These are phyloP conservation scores for Monosporascus sp. DNA, from an alignment of 2,329 filamentous ascomycete species.

Conservation along the genomic window DNA sequence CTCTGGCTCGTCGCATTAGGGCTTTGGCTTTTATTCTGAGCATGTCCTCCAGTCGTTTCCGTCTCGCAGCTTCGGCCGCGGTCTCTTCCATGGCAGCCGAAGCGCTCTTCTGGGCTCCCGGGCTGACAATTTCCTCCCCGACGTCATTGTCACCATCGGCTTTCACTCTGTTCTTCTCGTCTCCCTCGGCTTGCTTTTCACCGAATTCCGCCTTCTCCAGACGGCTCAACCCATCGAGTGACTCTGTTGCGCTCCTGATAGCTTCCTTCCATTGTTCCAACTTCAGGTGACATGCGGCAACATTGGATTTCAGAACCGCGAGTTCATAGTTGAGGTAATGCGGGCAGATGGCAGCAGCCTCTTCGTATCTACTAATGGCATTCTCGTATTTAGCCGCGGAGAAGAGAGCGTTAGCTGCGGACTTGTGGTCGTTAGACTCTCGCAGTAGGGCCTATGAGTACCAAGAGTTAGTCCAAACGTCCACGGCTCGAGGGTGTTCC, in stretches of 20 bases:
- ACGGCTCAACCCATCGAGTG: conserved; percentile 67
- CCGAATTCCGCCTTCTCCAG: conserved; percentile 37
- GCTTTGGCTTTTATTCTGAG: conserved; percentile 76
- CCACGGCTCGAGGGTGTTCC: background rate
- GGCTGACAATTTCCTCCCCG: conserved; percentile 56
- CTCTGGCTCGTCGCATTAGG: conserved; percentile 72
- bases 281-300: conserved; percentile 84
- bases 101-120: conserved; percentile 48
- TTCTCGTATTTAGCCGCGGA: conserved; percentile 63
- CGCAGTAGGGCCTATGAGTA: conserved; percentile 54
- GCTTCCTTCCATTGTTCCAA: conserved; percentile 81
- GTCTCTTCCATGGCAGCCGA: conserved; percentile 28
- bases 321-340: conserved; percentile 83
- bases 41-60: conserved; percentile 55
- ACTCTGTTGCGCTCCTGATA: conserved; percentile 65
- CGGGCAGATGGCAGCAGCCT: conserved; percentile 72
- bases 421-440: conserved; percentile 69
- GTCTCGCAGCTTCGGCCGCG: conserved; percentile 22
- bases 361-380: conserved; percentile 78
- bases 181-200: conserved; percentile 36
- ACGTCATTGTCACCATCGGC: conserved; percentile 40
- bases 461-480: background rate
- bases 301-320: conserved; percentile 82
- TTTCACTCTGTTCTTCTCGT: conserved; percentile 36
- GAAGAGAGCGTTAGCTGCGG: conserved; percentile 77